phyloP scores from a whole-genome alignment of 1,139 yeast genomes.

The Blastobotrys proliferans region DNA sequence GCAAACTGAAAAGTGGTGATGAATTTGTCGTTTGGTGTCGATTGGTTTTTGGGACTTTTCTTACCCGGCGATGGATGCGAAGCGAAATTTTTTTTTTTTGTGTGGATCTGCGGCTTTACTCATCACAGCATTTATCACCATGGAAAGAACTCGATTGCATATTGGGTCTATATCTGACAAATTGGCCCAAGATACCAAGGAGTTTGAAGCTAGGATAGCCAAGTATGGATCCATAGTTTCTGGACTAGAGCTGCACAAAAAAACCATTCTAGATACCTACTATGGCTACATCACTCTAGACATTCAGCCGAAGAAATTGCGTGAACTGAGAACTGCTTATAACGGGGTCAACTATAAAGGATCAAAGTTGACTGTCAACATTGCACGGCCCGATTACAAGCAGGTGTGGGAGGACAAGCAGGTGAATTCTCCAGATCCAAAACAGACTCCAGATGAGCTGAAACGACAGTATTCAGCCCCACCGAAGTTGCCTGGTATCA shows the following conservation, averaged over 20 bases:
- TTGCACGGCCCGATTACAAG: constrained; percentile 44
- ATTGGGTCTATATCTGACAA: constrained; percentile 63
- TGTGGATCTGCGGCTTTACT: not conserved
- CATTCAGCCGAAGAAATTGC: constrained; percentile 43
- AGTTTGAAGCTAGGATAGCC: constrained; percentile 45
- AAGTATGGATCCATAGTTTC: constrained; percentile 47
- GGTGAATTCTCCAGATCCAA: constrained; percentile 33
- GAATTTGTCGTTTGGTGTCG: constrained; percentile 1
- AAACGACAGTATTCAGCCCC: constrained; percentile 40
- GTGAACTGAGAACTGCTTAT: constrained; percentile 50
- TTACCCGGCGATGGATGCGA: constrained; percentile 1
- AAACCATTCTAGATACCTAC: constrained; percentile 46
- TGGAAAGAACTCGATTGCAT: constrained; percentile 44
- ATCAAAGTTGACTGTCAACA: constrained; percentile 51
- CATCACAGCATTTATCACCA: not conserved
- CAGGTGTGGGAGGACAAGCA: constrained; percentile 45
- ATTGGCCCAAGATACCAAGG: constrained; percentile 43
- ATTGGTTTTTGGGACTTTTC: not conserved
- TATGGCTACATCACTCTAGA: constrained; percentile 67
- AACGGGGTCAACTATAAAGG: constrained; percentile 78
- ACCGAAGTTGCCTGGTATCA: constrained; percentile 45
- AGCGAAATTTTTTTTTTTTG: not conserved
- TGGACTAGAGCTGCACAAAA: constrained; percentile 48
- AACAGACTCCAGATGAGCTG: constrained; percentile 38
- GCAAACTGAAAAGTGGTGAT: not conserved